phyloP scores from a whole-genome alignment of 75 land plant species.

The Pinus taeda region DNA sequence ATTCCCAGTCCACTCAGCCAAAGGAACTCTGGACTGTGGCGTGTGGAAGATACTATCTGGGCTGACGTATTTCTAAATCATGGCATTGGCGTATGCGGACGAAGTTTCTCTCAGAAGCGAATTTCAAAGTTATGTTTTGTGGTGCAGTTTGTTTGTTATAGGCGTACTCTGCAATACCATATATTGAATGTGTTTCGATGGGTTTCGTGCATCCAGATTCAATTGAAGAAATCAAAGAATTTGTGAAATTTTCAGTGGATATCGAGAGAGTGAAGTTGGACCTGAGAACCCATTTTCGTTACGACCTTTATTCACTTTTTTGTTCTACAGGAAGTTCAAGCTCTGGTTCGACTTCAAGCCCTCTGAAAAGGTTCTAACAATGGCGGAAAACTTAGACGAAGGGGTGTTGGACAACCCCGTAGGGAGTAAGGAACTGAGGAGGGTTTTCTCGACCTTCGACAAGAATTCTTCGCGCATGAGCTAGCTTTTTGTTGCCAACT shows the following conservation, averaged over 20 bases:
- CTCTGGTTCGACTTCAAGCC: not conserved
- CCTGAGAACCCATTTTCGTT: not conserved
- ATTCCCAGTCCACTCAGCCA: too few relatives aligned
- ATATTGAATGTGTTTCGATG: too few relatives aligned
- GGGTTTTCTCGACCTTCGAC: constrained; percentile 66
- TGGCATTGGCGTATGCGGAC: too few relatives aligned
- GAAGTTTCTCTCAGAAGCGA: too few relatives aligned
- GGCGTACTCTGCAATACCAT: too few relatives aligned
- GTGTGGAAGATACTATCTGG: too few relatives aligned
- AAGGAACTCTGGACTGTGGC: too few relatives aligned
- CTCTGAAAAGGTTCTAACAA: not conserved
- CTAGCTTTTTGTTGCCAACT: constrained; percentile 54
- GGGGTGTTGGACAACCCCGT: not conserved
- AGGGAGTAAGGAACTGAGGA: constrained; percentile 27
- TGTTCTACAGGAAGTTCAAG: not conserved
- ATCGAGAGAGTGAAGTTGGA: not conserved
- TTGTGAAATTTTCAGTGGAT: not conserved
- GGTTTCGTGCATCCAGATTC: too few relatives aligned
- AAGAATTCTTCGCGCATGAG: constrained; percentile 80
- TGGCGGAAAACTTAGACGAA: not conserved
- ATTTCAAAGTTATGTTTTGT: too few relatives aligned
- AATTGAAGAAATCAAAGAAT: too few relatives aligned
- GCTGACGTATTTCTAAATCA: too few relatives aligned
- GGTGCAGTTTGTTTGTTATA: too few relatives aligned
- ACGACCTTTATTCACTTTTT: not conserved